phyloP scores from a whole-genome alignment of 164 flowering plant species.

The Aristolochia californica region DNA sequence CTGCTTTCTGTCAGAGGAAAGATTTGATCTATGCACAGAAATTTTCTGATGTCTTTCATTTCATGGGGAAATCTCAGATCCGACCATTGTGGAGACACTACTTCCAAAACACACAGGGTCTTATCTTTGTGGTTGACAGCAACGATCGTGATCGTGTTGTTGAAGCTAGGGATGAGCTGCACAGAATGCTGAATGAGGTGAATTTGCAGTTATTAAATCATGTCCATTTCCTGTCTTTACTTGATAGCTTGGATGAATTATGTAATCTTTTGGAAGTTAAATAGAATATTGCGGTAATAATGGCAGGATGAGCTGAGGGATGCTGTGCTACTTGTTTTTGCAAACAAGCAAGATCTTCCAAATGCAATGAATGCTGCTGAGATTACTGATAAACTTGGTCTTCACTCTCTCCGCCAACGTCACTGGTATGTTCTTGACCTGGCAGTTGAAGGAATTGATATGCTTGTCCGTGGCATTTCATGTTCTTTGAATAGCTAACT shows the following conservation, averaged over 20 bases:
- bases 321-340: constrained; percentile 78
- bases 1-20: background rate
- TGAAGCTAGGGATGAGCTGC: constrained; percentile 71
- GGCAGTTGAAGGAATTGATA: background rate
- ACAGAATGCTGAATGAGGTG: constrained; percentile 76
- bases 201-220: background rate
- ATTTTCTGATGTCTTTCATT: too few species aligned
- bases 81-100: constrained; percentile 78
- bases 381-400: constrained; percentile 79
- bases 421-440: constrained; percentile 37
- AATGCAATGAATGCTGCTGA: constrained; percentile 90
- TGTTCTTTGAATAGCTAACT: background rate
- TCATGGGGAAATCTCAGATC: constrained; percentile 25
- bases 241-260: background rate
- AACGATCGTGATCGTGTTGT: constrained; percentile 70
- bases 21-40: too few species aligned
- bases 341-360: constrained; percentile 87
- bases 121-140: constrained; percentile 72
- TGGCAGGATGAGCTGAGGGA: constrained; percentile 67
- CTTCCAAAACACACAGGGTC: constrained; percentile 75
- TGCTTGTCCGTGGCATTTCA: background rate
- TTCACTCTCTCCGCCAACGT: constrained; percentile 75
- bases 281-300: background rate
- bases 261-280: background rate
- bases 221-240: too few species aligned